These are phyloP conservation scores for Inonotus hispidus DNA, from an alignment of 1,284 basidiomycete species.

Conservation along the genomic window DNA sequence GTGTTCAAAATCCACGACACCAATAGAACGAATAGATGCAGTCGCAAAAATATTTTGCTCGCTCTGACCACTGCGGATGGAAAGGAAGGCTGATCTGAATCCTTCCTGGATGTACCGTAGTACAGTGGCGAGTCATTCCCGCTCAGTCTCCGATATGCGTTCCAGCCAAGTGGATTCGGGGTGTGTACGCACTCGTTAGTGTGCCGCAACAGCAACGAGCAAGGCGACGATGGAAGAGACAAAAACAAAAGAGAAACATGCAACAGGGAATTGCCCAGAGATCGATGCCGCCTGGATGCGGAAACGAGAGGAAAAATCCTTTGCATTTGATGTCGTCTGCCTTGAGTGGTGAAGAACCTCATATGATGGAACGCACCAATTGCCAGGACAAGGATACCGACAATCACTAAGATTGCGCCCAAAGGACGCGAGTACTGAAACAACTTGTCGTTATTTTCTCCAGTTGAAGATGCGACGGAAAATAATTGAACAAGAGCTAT, in stretches of 20 bases:
- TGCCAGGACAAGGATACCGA: constrained; percentile 45
- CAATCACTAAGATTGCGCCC: constrained; percentile 45
- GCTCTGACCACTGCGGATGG: not conserved
- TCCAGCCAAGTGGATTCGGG: not conserved
- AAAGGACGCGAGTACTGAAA: constrained; percentile 46
- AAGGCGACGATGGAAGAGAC: constrained; percentile 39
- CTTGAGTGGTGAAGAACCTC: not conserved
- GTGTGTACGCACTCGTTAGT: not conserved
- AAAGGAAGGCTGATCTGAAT: not conserved
- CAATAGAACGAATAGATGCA: too few relatives aligned
- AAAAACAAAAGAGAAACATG: constrained; percentile 39
- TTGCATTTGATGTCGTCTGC: not conserved
- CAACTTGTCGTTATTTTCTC: constrained; percentile 27
- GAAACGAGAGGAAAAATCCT: constrained; percentile 54
- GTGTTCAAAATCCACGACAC: not conserved
- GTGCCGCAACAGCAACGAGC: constrained; percentile 35
- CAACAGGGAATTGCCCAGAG: constrained; percentile 51
- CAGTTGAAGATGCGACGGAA: constrained; percentile 51
- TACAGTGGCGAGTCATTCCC: not conserved
- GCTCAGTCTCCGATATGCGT: not conserved
- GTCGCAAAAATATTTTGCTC: not conserved
- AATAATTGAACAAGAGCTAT: constrained; percentile 34
- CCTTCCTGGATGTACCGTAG: not conserved
- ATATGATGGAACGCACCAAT: constrained; percentile 35
- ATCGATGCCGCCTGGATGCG: constrained; percentile 47